Evolutionary conservation across 495 filamentous ascomycete species (phyloP).

Genomic region (Penicillium manginii): DNA sequence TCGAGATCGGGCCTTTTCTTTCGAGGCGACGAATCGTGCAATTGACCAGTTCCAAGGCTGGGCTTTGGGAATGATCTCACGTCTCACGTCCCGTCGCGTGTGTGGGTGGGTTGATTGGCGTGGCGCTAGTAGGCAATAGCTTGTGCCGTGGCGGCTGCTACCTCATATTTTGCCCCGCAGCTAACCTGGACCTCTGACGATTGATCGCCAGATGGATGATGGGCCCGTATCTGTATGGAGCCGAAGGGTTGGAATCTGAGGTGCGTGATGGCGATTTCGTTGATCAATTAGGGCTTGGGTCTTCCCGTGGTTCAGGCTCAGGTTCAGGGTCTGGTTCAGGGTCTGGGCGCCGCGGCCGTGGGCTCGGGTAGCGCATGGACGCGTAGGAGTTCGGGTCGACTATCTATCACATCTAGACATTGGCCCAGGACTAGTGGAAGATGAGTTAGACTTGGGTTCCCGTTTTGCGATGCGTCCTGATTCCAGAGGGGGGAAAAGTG

Average conservation of each 20-base stretch:
- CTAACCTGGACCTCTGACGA: not conserved
- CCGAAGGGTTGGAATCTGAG: not conserved
- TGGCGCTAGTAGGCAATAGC: constrained; percentile 36
- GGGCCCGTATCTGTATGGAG: not conserved
- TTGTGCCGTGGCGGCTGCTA: constrained; percentile 17
- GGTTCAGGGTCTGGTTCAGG: too few species aligned
- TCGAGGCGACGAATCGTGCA: not conserved
- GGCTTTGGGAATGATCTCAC: constrained; percentile 9
- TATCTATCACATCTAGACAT: constrained; percentile 63
- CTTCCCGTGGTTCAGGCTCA: too few species aligned
- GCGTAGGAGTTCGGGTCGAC: constrained; percentile 37
- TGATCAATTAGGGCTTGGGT: constrained; percentile 13
- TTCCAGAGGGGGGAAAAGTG: too few species aligned
- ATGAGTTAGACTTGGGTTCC: constrained; percentile 8
- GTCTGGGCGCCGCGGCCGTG: constrained; percentile 27
- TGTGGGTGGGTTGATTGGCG: constrained; percentile 18
- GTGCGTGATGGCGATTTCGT: not conserved
- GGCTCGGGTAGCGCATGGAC: constrained; percentile 26
- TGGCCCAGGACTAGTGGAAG: constrained; percentile 59
- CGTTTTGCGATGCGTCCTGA: too few species aligned
- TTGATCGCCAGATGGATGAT: not conserved
- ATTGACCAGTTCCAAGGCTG: constrained; percentile 11
- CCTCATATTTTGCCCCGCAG: constrained; percentile 13
- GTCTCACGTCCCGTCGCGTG: not conserved
- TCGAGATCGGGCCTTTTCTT: not conserved